A percentile compares a stretch with the other conserved stretches of the same genome.
Conservation (phyloP, 2,329 filamentous ascomycete species). For the Penicillium hesseltinei region DNA sequence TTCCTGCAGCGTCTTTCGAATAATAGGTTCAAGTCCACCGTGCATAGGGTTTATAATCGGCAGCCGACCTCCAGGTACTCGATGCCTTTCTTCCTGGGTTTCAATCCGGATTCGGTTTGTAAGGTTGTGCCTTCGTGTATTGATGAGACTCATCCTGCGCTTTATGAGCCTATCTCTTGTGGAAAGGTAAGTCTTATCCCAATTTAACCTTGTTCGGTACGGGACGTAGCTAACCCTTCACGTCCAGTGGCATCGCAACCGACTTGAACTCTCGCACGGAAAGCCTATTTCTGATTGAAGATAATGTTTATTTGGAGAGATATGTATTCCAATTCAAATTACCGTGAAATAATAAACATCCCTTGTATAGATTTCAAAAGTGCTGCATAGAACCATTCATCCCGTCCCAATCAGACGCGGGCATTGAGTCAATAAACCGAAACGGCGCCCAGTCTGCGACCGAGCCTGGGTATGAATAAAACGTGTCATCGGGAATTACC, state of each 20-base stretch:
- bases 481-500: conserved; percentile 1
- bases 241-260: conserved; percentile 24
- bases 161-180: conserved; percentile 54
- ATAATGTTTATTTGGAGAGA: background rate
- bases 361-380: background rate
- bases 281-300: background rate
- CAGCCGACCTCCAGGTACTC: conserved; percentile 46
- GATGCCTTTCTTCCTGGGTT: conserved; percentile 58
- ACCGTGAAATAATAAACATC: background rate
- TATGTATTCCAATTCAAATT: background rate
- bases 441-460: conserved; percentile 11
- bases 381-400: conserved; percentile 5
- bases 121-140: conserved; percentile 49
- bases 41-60: conserved; percentile 48
- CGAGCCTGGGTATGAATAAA: conserved; percentile 5
- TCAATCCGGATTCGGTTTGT: conserved; percentile 50
- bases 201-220: background rate
- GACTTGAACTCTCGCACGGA: conserved; percentile 16
- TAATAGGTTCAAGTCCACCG: conserved; percentile 51
- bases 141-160: conserved; percentile 47
- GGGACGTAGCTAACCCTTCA: background rate
- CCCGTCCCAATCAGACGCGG: conserved; percentile 2
- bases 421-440: conserved; percentile 11
- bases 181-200: conserved; percentile 36
- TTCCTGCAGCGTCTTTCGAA: conserved; percentile 54